Conservation (phyloP, 1,284 basidiomycete genomes). For the Fomitopsis palustris region DNA sequence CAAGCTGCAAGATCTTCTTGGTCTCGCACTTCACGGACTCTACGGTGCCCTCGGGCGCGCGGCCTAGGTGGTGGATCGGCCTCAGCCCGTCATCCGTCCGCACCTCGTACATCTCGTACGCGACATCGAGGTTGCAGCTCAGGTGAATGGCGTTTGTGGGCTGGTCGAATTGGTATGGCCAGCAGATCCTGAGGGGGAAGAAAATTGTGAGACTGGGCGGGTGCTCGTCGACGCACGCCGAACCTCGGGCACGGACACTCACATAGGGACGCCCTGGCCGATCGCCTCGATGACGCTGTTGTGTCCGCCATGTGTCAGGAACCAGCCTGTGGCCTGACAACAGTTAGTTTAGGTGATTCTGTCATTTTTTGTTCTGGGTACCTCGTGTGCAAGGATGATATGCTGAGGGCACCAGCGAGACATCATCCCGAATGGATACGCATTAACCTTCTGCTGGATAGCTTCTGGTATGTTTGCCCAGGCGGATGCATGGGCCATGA, state of each 20-base stretch:
- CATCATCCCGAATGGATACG: conserved; percentile 13
- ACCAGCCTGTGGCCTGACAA: conserved; percentile 12
- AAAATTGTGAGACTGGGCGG: neutral
- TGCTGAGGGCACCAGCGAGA: conserved; percentile 21
- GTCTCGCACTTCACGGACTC: neutral
- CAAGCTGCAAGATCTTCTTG: neutral
- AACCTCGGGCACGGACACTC: neutral
- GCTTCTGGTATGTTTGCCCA: conserved; percentile 11
- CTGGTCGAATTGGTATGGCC: conserved; percentile 24
- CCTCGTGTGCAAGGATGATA: conserved; percentile 17
- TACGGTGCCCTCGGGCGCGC: neutral
- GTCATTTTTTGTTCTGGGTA: neutral
- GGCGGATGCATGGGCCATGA: conserved; percentile 18
- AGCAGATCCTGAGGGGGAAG: conserved; percentile 19
- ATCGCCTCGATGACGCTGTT: conserved; percentile 14
- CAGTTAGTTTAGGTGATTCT: neutral
- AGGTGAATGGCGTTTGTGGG: conserved; percentile 21
- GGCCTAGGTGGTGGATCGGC: conserved; percentile 1
- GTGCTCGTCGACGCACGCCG: neutral
- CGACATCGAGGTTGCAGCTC: conserved; percentile 17
- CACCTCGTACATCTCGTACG: conserved; percentile 26
- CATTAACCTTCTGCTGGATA: conserved; percentile 10
- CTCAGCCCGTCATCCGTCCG: conserved; percentile 20
- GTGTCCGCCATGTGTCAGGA: conserved; percentile 13
- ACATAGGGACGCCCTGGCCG: conserved; percentile 7